Percentiles rank a stretch among this genome's conserved stretches.
Conservation (phyloP, 129 eudicot genomes). For the Calendula officinalis region DNA sequence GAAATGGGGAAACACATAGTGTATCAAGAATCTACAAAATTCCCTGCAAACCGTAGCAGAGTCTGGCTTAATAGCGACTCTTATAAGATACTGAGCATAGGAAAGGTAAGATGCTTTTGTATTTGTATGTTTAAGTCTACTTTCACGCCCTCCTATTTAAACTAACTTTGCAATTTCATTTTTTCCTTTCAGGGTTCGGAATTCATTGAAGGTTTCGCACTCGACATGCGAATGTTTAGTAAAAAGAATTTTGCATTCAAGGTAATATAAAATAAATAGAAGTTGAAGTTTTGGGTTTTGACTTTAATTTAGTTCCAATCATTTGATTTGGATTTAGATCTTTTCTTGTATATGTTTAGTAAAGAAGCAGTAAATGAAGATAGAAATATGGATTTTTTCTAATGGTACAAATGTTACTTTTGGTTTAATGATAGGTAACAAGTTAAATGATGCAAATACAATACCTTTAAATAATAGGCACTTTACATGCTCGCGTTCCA, state of each 20-base stretch:
- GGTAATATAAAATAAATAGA: neutral
- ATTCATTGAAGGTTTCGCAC: conserved; percentile 2
- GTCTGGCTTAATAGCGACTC: conserved; percentile 29
- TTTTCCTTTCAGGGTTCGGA: conserved; percentile 4
- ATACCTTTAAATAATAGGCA: too few species aligned
- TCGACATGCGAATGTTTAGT: neutral
- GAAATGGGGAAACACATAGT: conserved; percentile 34
- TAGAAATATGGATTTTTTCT: too few species aligned
- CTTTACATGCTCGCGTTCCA: too few species aligned
- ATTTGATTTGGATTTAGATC: too few species aligned
- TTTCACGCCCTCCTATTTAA: neutral
- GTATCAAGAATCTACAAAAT: conserved; percentile 28
- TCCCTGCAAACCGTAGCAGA: conserved; percentile 32
- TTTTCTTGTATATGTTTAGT: too few species aligned
- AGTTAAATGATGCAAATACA: too few species aligned
- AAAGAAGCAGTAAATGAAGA: too few species aligned
- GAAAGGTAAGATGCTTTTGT: conserved; percentile 21
- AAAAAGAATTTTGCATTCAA: neutral
- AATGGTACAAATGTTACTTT: too few species aligned
- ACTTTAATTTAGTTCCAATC: too few species aligned
- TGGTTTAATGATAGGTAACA: too few species aligned
- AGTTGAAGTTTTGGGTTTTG: too few species aligned
- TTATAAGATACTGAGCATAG: conserved; percentile 18
- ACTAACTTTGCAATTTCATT: too few species aligned
- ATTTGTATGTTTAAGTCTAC: neutral